Conservation (phyloP, 192 early-diverging fungal genomes). For the Martensiomyces pterosporus region DNA sequence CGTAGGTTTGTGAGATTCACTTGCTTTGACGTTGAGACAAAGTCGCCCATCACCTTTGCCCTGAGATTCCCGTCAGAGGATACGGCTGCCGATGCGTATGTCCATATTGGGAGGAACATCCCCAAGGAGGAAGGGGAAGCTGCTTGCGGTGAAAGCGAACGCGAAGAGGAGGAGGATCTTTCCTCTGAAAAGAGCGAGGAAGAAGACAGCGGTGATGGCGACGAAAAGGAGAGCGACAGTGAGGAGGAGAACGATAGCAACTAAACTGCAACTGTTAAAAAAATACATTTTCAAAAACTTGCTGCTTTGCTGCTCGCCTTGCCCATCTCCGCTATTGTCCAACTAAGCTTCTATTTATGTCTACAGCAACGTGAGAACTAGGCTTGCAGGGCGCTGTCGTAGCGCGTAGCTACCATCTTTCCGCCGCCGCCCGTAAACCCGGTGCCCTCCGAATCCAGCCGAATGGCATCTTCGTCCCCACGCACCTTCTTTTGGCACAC, state of each 20-base stretch:
- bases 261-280: slow-evolving; percentile 6
- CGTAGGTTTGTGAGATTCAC: slow-evolving; percentile 39
- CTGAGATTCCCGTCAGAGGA: slow-evolving; percentile 31
- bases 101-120: slow-evolving; percentile 7
- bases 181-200: neutral
- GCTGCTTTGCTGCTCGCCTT: no score
- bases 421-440: slow-evolving; percentile 42
- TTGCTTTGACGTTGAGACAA: slow-evolving; percentile 20
- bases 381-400: slow-evolving; percentile 36
- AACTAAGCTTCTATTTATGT: no score
- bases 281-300: slow-evolving; percentile 1
- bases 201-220: slow-evolving; percentile 5
- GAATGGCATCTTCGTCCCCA: slow-evolving; percentile 4
- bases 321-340: no score
- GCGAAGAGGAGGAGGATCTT: slow-evolving; percentile 1
- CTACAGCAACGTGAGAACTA: no score
- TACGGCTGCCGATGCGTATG: slow-evolving; percentile 15
- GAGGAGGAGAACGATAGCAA: slow-evolving; percentile 10
- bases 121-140: neutral
- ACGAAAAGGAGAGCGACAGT: slow-evolving; percentile 1
- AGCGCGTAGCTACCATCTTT: slow-evolving; percentile 39
- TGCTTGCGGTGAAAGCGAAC: neutral
- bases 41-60: slow-evolving; percentile 20
- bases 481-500: slow-evolving; percentile 29
- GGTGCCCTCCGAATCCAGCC: slow-evolving; percentile 34